These are phyloP conservation scores for Saitozyma sp. DNA, from an alignment of 768 basidiomycete species.

Conservation along the genomic window DNA sequence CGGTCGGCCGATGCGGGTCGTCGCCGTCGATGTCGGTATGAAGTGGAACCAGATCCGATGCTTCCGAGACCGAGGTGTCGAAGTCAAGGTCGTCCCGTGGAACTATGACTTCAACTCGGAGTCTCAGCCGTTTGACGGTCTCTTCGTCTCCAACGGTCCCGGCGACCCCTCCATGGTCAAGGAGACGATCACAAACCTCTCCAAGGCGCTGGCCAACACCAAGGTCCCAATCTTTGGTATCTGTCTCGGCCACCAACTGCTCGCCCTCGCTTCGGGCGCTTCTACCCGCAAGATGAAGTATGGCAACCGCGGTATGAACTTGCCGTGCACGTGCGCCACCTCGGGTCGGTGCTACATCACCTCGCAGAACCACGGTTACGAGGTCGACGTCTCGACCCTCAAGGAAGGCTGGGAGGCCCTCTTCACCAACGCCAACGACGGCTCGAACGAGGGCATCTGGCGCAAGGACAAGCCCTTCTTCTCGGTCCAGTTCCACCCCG, in stretches of 20 bases:
- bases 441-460: constrained; percentile 96
- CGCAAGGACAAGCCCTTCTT: constrained; percentile 81
- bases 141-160: constrained; percentile 97
- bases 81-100: constrained; percentile 98
- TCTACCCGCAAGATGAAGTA: constrained; percentile 99
- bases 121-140: constrained; percentile 83
- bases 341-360: constrained; percentile 98
- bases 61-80: constrained; percentile 85
- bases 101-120: constrained; percentile 77
- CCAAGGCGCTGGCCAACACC: constrained; percentile 61
- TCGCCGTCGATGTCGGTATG: constrained; percentile 98
- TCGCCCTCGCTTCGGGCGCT: constrained; percentile 91
- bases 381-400: constrained; percentile 80
- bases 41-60: constrained; percentile 99
- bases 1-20: constrained; percentile 74
- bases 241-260: constrained; percentile 94
- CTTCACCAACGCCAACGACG: constrained; percentile 95
- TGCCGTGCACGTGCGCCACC: constrained; percentile 90
- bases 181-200: constrained; percentile 68
- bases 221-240: constrained; percentile 90
- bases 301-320: constrained; percentile 97
- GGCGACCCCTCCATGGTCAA: constrained; percentile 88
- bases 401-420: constrained; percentile 87
- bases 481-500: constrained; percentile 99
- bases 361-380: constrained; percentile 97